Evolutionary conservation across 2,329 filamentous ascomycete species (phyloP).

Genomic region (Claviceps arundinis): DNA sequence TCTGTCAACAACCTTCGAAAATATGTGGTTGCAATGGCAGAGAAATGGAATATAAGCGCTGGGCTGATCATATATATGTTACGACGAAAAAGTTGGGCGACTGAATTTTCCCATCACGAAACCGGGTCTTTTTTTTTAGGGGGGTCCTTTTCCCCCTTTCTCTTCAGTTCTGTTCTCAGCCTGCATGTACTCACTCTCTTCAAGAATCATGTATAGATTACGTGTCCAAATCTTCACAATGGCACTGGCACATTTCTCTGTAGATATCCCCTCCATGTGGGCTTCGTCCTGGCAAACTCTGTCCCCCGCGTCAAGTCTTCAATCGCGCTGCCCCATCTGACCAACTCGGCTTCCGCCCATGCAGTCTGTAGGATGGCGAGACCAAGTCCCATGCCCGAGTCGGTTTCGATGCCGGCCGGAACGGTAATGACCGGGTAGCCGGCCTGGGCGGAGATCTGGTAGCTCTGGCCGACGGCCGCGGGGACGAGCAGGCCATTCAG

Average conservation of each 20-base stretch:
- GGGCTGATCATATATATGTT: too few relatives aligned
- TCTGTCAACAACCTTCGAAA: too few relatives aligned
- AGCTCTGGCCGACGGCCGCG: conserved; percentile 52
- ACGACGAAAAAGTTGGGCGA: too few relatives aligned
- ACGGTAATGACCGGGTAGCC: conserved; percentile 62
- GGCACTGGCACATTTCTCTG: conserved; percentile 29
- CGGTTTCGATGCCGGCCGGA: conserved; percentile 44
- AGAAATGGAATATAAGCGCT: too few relatives aligned
- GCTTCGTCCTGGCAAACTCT: conserved; percentile 32
- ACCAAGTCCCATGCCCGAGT: conserved; percentile 47
- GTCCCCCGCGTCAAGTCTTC: conserved; percentile 38
- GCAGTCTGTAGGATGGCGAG: conserved; percentile 46
- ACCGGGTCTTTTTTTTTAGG: neutral
- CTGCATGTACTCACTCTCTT: neutral
- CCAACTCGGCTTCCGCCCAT: conserved; percentile 42
- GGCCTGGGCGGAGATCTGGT: conserved; percentile 60
- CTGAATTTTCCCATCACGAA: too few relatives aligned
- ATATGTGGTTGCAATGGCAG: too few relatives aligned
- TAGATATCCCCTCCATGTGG: conserved; percentile 39
- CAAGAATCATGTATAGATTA: neutral
- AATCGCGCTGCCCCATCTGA: conserved; percentile 50
- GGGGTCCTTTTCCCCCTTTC: neutral
- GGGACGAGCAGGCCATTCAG: conserved; percentile 56
- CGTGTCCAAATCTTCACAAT: conserved; percentile 7
- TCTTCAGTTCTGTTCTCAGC: neutral